Conservation (phyloP, 75 land plant genomes). For the Sequoia sempervirens region DNA sequence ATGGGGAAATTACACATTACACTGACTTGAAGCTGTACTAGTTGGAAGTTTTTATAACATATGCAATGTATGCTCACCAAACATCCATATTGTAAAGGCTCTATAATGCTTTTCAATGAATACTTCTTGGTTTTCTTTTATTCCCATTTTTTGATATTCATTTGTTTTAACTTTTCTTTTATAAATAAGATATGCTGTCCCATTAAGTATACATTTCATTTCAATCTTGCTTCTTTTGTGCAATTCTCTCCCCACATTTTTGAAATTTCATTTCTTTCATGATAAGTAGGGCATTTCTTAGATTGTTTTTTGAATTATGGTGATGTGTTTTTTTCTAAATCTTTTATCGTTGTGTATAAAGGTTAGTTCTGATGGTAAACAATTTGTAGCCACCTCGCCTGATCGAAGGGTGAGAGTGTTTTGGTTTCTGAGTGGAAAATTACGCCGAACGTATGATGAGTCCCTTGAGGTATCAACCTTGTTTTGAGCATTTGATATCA, state of each 20-base stretch:
- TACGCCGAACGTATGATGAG: constrained; percentile 95
- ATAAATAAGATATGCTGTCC: neutral
- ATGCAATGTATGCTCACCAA: neutral
- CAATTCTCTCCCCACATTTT: neutral
- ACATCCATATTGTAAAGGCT: neutral
- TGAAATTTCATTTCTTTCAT: neutral
- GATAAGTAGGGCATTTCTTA: too few relatives aligned
- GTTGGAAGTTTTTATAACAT: neutral
- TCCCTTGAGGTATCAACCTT: constrained; percentile 80
- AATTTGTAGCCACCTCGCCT: constrained; percentile 91
- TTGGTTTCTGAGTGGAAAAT: constrained; percentile 89
- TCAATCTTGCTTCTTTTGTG: neutral
- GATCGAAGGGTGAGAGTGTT: constrained; percentile 94
- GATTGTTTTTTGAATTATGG: neutral
- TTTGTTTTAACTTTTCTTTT: neutral
- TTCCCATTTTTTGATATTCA: neutral
- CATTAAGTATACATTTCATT: neutral
- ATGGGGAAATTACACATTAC: too few relatives aligned
- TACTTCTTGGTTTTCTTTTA: neutral
- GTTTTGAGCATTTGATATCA: neutral
- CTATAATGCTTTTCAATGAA: neutral
- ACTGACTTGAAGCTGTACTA: too few relatives aligned
- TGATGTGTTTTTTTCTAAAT: neutral
- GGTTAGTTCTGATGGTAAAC: constrained; percentile 95
- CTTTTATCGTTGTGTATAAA: constrained; percentile 18